Evolutionary conservation across 2,329 filamentous ascomycete genomes (phyloP), one percentile per base, ranked within the genome.

Genomic region (Lecanicillium sp.): DNA sequence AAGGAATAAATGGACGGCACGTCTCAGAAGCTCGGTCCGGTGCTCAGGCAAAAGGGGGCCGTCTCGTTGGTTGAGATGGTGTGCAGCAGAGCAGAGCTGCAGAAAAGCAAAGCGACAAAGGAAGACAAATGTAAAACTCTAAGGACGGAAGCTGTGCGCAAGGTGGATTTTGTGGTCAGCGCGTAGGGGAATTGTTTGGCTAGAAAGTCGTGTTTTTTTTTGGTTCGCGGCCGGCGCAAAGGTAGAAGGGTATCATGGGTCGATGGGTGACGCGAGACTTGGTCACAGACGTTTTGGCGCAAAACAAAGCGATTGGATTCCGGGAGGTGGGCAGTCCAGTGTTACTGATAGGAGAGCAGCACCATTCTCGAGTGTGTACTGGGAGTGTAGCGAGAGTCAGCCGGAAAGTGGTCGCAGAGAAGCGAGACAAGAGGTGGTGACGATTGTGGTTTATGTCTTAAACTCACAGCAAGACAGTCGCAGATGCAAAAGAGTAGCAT

Each of bases 391-490:
- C 14, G 5, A 32, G 23, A 3, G 27, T 39, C 12, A 37, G 44
- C 26, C 21, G 29, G 11, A 5, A 30, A 5, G 35, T 21, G 19
- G 17, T 19, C 5, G 24, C 36, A 19, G 27, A 20, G 36, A 47
- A 17, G n/a, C 10, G 40, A 17, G 8, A 12, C 12, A 15, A 29
- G 17, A 12, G 23, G 21, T 35, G n/a, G 40, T 21, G 20, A 14
- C 9, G n/a, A 29, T 14, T 12, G 29, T 29, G 38, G 38, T 26
- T 14, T 27, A 5, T 17, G 19, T 15, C 14, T n/a, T 9, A 26
- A 27, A 47, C 44, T 47, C 44, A 47, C 44, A 47, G 27, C 29
- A 37, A 29, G 36, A 33, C 35, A 33, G 44, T 27, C 20, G 27
- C 38, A 23, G 36, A 40, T 39, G 44, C 44, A 24, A 11, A 27